Conservation (phyloP, 192 early-diverging fungal species). For the Funneliformis mosseae region DNA sequence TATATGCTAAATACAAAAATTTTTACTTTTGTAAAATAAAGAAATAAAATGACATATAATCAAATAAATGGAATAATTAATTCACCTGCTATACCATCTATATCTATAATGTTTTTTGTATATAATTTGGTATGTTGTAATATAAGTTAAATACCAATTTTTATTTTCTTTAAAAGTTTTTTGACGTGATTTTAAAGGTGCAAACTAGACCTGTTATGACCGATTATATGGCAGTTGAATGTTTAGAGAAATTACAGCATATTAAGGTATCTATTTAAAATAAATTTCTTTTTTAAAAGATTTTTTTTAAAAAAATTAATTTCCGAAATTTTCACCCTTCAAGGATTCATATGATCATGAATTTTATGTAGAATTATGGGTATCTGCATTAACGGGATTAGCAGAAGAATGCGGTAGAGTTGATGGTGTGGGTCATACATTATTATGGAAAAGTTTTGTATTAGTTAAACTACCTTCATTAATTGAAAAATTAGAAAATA, state of each 20-base stretch:
- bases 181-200: conserved; percentile 1
- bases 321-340: too few relatives aligned
- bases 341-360: conserved; percentile 46
- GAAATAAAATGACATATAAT: neutral
- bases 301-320: too few relatives aligned
- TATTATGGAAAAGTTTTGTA: conserved; percentile 36
- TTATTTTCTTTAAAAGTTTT: neutral
- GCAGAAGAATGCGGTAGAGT: conserved; percentile 31
- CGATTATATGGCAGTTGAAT: conserved; percentile 17
- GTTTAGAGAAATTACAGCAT: conserved; percentile 28
- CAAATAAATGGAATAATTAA: neutral
- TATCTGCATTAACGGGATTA: conserved; percentile 45
- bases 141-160: too few relatives aligned
- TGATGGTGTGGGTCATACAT: neutral
- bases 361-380: conserved; percentile 49
- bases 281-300: neutral
- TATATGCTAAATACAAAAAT: too few relatives aligned
- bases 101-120: conserved; percentile 21
- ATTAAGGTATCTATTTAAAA: conserved; percentile 9
- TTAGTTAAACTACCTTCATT: conserved; percentile 30
- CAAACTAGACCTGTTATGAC: conserved; percentile 25
- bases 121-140: conserved; percentile 27
- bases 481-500: conserved; percentile 29
- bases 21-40: neutral
- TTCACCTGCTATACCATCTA: conserved; percentile 15